Percentiles rank a stretch among this genome's conserved stretches.
Conservation (phyloP, 306 rosid genomes). For the Trifolium dubium region DNA sequence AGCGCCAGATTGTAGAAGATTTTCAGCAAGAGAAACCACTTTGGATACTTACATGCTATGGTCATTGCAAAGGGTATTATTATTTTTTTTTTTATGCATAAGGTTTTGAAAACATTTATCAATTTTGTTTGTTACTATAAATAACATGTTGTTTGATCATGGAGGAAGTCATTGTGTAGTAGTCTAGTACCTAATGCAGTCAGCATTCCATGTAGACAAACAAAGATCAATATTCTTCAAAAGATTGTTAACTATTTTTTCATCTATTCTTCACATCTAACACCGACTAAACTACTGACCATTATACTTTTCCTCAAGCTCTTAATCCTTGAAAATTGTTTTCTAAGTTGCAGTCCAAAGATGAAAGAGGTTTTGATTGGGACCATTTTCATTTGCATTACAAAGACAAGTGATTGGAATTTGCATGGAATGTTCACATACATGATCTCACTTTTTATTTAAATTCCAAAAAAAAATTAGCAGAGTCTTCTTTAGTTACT, state of each 20-base stretch:
- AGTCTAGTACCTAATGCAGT: constrained; percentile 23
- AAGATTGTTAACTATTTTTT: constrained; percentile 9
- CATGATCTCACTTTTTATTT: constrained; percentile 4
- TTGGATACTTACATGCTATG: constrained; percentile 90
- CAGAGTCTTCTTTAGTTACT: constrained; percentile 30
- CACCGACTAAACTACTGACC: constrained; percentile 7
- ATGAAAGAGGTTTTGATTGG: constrained; percentile 29
- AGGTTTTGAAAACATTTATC: constrained; percentile 19
- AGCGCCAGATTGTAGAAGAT: constrained; percentile 72
- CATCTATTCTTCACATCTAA: constrained; percentile 15
- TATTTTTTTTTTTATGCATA: not conserved
- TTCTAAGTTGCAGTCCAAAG: constrained; percentile 3
- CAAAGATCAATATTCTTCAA: constrained; percentile 19
- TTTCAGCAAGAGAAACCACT: constrained; percentile 77
- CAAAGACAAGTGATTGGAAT: constrained; percentile 14
- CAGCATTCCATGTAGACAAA: constrained; percentile 4
- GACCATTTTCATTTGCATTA: constrained; percentile 7
- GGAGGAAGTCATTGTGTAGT: constrained; percentile 4
- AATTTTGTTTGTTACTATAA: constrained; percentile 26
- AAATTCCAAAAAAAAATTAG: constrained; percentile 21
- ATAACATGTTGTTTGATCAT: constrained; percentile 15
- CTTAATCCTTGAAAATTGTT: not conserved
- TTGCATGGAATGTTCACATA: constrained; percentile 7
- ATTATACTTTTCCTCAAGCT: constrained; percentile 1
- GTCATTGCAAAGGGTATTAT: constrained; percentile 73